Conservation (phyloP, 345 rosid genomes). For the Murraya paniculata region DNA sequence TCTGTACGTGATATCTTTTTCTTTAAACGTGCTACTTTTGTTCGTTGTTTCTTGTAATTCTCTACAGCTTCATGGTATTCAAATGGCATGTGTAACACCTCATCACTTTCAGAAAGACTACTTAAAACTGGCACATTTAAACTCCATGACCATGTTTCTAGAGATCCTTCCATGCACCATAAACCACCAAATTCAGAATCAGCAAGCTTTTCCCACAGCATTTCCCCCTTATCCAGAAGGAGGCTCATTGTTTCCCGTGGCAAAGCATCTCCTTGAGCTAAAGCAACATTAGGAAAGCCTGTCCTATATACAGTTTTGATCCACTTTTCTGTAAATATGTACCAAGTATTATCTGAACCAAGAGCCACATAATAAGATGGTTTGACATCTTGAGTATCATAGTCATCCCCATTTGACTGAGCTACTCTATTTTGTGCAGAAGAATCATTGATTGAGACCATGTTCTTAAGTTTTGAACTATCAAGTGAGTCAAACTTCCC, state of each 20-base stretch:
- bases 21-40: slow-evolving; percentile 75
- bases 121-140: slow-evolving; percentile 87
- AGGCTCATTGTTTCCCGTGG: slow-evolving; percentile 70
- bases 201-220: slow-evolving; percentile 78
- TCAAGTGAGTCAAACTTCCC: slow-evolving; percentile 58
- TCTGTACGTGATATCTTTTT: slow-evolving; percentile 76
- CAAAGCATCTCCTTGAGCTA: slow-evolving; percentile 63
- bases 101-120: slow-evolving; percentile 76
- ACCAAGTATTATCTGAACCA: slow-evolving; percentile 97
- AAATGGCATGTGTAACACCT: slow-evolving; percentile 52
- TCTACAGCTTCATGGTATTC: slow-evolving; percentile 59
- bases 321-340: slow-evolving; percentile 89
- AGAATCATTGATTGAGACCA: slow-evolving; percentile 38
- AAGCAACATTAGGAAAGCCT: slow-evolving; percentile 77
- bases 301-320: slow-evolving; percentile 62
- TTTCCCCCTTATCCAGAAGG: slow-evolving; percentile 59
- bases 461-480: slow-evolving; percentile 43
- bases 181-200: slow-evolving; percentile 75
- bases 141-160: slow-evolving; percentile 99
- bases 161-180: slow-evolving; percentile 81
- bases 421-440: slow-evolving; percentile 31
- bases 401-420: slow-evolving; percentile 24
- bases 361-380: slow-evolving; percentile 77
- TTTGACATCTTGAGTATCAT: slow-evolving; percentile 36
- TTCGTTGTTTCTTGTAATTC: slow-evolving; percentile 66